Base-by-base conservation (phyloP, 2,329 filamentous ascomycete species). In the Beauveria bassiana region DNA sequence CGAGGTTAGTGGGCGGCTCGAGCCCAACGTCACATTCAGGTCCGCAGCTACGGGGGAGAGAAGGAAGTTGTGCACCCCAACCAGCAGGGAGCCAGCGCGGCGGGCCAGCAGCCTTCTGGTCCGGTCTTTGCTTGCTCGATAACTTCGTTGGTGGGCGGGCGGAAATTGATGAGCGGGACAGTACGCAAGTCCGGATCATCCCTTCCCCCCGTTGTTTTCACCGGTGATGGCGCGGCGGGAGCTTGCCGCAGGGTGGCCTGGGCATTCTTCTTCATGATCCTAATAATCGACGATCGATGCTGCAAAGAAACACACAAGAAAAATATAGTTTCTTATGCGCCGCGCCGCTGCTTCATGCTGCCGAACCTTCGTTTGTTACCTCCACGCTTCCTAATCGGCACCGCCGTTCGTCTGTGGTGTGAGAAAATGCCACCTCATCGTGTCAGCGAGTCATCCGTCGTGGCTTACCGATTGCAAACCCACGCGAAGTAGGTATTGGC, bases 1-100 rank as follows among this genome's bases (percentile, higher is more conserved):
- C 50, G 58, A 60, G 58, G 46, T 45, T 60, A 60, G 58, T 51
- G 49, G 58, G 49, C 49, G 58, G 58, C 50, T 60, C 49, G 58
- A 60, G 58, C 58, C 55, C 26, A 60, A 52, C 50, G 42, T 60
- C 58, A 54, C 49, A 31, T 34, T 53, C 57, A 52, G 38, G 47
- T 52, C 20, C 40, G 12, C 20, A 20, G 28, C 47, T 51, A 26
- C 18, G 22, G 20, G 24, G 16, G 22, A 20, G 34, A 53, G 50
- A 34, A 2, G 22, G 22, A 34, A 34, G 31, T 12, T 34, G 31
- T 34, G 12, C 31, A 34, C 31, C 31, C 31, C 10, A 34, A 14
- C 31, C 22, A 42, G 22, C 42, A 50, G 16, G 45, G 34, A 50
- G 45, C 31, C 45, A 18, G 26, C 40, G 46, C 45, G 20, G 42